A percentile compares a stretch with the other conserved stretches of the same genome.
Evolutionary conservation across 2,329 filamentous ascomycete species (phyloP).

Genomic region (Alternaria rosae): DNA sequence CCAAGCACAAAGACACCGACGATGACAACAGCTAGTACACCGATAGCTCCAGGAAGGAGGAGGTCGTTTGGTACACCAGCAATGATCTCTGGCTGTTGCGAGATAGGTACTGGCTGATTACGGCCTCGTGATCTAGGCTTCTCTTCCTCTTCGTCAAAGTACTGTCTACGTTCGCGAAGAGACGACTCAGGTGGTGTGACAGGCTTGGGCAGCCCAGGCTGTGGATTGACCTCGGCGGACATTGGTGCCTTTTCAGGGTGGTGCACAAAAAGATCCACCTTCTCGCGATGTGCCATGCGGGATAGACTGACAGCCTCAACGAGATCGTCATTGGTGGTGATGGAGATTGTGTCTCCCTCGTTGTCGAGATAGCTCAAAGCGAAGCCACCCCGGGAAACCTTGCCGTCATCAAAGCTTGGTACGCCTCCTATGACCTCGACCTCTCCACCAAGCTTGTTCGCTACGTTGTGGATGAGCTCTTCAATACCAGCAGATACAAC

Average conservation of each 20-base stretch:
- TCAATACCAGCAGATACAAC: slow-evolving; percentile 80
- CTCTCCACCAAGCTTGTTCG: slow-evolving; percentile 84
- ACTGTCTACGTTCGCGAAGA: slow-evolving; percentile 56
- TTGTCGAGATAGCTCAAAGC: slow-evolving; percentile 96
- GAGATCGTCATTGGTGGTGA: slow-evolving; percentile 93
- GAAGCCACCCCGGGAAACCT: slow-evolving; percentile 78
- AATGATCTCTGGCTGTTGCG: slow-evolving; percentile 78
- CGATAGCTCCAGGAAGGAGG: slow-evolving; percentile 90
- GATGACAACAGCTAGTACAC: slow-evolving; percentile 93
- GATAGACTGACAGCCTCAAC: slow-evolving; percentile 88
- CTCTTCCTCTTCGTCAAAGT: slow-evolving; percentile 65
- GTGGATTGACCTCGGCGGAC: slow-evolving; percentile 67
- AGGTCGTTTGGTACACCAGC: slow-evolving; percentile 93
- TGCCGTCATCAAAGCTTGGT: slow-evolving; percentile 79
- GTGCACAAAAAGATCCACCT: slow-evolving; percentile 97
- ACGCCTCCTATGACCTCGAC: slow-evolving; percentile 82
- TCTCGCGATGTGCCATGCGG: slow-evolving; percentile 78
- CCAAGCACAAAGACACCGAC: slow-evolving; percentile 90
- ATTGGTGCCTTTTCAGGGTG: slow-evolving; percentile 89
- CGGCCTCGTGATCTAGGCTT: slow-evolving; percentile 44
- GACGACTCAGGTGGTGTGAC: slow-evolving; percentile 63
- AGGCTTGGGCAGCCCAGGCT: slow-evolving; percentile 60
- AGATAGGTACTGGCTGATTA: slow-evolving; percentile 55
- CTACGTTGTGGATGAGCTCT: slow-evolving; percentile 78
- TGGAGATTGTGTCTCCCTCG: slow-evolving; percentile 94